Evolutionary conservation across 768 basidiomycete species (phyloP).

Genomic region (Mycena filopes): DNA sequence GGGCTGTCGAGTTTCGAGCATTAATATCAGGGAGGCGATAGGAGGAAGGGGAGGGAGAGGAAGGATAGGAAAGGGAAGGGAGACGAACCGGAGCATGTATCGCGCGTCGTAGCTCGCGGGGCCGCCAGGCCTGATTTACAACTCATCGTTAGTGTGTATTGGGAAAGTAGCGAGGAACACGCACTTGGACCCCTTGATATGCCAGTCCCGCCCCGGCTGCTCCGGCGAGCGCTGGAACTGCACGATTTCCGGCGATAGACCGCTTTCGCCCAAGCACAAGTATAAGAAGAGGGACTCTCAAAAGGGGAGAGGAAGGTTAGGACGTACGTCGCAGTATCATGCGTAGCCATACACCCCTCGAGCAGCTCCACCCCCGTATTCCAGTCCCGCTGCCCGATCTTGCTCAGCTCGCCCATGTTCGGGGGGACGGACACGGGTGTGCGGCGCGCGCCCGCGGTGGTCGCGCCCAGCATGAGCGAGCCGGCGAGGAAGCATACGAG

Average conservation of each 20-base stretch:
- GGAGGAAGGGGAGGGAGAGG: not conserved
- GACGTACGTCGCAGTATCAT: conserved; percentile 70
- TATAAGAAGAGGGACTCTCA: not conserved
- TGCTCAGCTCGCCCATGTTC: conserved; percentile 54
- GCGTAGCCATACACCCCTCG: conserved; percentile 75
- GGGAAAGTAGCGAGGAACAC: conserved; percentile 11
- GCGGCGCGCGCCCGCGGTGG: conserved; percentile 54
- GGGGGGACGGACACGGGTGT: conserved; percentile 64
- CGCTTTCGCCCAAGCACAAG: conserved; percentile 46
- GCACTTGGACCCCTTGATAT: conserved; percentile 70
- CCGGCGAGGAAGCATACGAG: conserved; percentile 86
- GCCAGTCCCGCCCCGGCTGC: conserved; percentile 65
- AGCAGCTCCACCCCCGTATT: conserved; percentile 70
- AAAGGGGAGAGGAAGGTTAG: not conserved
- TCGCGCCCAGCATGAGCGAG: conserved; percentile 78
- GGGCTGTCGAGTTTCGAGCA: conserved; percentile 52
- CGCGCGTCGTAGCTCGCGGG: conserved; percentile 36
- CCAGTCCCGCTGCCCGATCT: conserved; percentile 69
- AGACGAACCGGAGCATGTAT: conserved; percentile 38
- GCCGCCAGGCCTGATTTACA: conserved; percentile 31
- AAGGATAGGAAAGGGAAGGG: not conserved
- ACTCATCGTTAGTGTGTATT: too few species aligned
- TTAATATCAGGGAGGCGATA: not conserved
- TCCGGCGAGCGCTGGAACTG: conserved; percentile 62
- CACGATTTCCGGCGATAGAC: conserved; percentile 76